Conservation (phyloP, 1,139 yeast species). For the Tardiomyces digboiensis region DNA sequence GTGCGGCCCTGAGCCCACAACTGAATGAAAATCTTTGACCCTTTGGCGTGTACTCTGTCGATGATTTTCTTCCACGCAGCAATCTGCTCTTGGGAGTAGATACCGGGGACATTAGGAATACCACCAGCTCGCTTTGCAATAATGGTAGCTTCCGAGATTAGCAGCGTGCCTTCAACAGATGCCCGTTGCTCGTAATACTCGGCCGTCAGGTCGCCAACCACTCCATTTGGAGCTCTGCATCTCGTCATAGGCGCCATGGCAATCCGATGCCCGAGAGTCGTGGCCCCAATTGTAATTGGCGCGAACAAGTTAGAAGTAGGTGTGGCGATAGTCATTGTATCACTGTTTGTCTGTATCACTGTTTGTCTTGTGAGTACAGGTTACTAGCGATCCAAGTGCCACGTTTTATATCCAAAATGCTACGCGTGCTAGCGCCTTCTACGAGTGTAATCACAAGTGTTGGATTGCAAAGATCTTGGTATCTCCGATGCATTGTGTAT, state of each 20-base stretch:
- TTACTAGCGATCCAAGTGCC: no score
- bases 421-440: no score
- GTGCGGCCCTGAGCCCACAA: conserved; percentile 35
- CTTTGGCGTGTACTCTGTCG: conserved; percentile 29
- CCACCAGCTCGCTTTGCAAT: conserved; percentile 29
- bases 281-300: conserved; percentile 13
- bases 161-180: conserved; percentile 38
- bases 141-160: conserved; percentile 37
- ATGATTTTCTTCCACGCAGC: conserved; percentile 30
- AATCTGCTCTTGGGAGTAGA: conserved; percentile 35
- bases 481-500: no score
- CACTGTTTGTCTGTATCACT: no score
- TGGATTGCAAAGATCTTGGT: no score
- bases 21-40: conserved; percentile 29
- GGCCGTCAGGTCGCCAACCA: conserved; percentile 38
- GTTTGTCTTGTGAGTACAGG: no score
- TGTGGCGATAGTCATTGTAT: no score
- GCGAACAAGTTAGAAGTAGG: conserved; percentile 7
- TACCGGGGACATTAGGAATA: conserved; percentile 30
- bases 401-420: no score
- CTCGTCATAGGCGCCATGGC: conserved; percentile 49
- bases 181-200: conserved; percentile 48
- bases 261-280: conserved; percentile 30
- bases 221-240: conserved; percentile 28
- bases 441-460: no score